A percentile compares a stretch with the other conserved stretches of the same genome.
Evolutionary conservation across 2,329 filamentous ascomycete species (phyloP).

Genomic region (Exophiala mesophila): DNA sequence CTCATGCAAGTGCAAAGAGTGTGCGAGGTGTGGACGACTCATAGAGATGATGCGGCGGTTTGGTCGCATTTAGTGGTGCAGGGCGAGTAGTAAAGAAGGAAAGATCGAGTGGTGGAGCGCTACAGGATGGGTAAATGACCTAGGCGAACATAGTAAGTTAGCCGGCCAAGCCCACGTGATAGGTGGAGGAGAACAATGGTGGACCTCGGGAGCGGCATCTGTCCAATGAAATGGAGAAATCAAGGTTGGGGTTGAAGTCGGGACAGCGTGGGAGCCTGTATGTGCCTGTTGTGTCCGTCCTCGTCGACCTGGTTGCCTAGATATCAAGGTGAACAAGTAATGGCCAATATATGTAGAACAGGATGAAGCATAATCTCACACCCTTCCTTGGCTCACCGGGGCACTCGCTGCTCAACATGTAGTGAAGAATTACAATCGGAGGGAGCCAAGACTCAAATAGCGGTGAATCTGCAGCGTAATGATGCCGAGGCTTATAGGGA

Average conservation of each 20-base stretch:
- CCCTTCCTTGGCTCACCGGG: no score
- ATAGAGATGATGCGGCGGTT: constrained; percentile 10
- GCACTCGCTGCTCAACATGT: no score
- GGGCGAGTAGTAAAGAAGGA: constrained; percentile 16
- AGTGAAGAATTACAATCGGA: no score
- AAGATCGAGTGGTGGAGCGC: constrained; percentile 13
- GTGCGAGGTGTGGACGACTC: constrained; percentile 13
- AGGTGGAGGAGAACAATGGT: neutral
- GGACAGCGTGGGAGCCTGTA: neutral
- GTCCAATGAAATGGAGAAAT: neutral
- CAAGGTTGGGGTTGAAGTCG: neutral
- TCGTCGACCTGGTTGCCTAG: no score
- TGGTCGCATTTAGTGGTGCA: constrained; percentile 11
- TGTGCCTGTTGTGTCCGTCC: neutral
- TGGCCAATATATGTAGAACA: no score
- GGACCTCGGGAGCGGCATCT: neutral
- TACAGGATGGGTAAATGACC: neutral
- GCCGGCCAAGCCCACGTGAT: neutral
- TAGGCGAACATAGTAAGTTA: neutral
- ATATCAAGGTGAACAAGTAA: no score
- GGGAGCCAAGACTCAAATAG: no score
- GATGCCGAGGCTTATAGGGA: no score
- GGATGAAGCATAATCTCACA: no score
- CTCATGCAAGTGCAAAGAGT: constrained; percentile 27
- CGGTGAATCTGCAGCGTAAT: no score